These are phyloP conservation scores for Phaffomyces opuntiae DNA, from an alignment of 805 yeast species.

Conservation along the genomic window DNA sequence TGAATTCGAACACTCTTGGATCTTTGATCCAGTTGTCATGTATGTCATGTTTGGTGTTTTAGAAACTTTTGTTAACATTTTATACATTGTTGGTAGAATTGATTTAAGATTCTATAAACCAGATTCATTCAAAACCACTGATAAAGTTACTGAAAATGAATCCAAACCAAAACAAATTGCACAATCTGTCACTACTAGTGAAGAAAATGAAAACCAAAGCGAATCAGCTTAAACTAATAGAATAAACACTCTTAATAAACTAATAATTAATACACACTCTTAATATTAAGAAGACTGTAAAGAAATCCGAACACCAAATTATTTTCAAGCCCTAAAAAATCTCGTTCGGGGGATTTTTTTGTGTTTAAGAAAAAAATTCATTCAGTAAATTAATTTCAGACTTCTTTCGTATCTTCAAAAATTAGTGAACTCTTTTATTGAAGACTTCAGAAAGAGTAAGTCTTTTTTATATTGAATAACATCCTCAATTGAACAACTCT, in stretches of 20 bases:
- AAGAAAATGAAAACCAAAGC: background rate
- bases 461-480: background rate
- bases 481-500: no score
- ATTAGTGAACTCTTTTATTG: no score
- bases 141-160: background rate
- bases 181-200: background rate
- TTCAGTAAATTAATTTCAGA: background rate
- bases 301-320: background rate
- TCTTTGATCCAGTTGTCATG: constrained; percentile 52
- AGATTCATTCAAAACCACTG: constrained; percentile 32
- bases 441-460: no score
- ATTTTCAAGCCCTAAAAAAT: background rate
- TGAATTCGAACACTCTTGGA: constrained; percentile 32
- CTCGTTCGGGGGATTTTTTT: no score
- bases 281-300: background rate
- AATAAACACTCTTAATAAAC: background rate
- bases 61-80: constrained; percentile 49
- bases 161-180: background rate
- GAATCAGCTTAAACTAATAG: background rate
- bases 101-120: constrained; percentile 80
- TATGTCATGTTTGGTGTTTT: constrained; percentile 64
- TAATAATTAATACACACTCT: background rate
- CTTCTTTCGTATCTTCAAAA: background rate
- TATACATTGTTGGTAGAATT: constrained; percentile 57
- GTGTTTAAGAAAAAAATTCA: no score